A percentile compares a stretch with the other conserved stretches of the same genome.
Evolutionary conservation across 768 basidiomycete species (phyloP).

Genomic region (Amanita pallidorosea): DNA sequence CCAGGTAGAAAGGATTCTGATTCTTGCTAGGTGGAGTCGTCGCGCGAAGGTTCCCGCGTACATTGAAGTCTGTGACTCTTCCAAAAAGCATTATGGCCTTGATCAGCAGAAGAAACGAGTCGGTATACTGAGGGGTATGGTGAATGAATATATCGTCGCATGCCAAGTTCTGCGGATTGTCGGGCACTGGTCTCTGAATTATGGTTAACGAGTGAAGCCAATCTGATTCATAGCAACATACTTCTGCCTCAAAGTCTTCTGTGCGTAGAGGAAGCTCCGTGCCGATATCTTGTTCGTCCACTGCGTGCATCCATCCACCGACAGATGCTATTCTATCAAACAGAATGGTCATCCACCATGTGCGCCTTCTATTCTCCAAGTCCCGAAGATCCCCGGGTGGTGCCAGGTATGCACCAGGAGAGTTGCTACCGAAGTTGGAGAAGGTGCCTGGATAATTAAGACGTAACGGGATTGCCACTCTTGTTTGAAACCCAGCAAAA

Average conservation of each 20-base stretch:
- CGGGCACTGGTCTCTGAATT: conserved; percentile 44
- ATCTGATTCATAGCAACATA: conserved; percentile 20
- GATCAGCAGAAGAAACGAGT: conserved; percentile 71
- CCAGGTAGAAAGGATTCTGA: conserved; percentile 59
- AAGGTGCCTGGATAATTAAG: conserved; percentile 83
- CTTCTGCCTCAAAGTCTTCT: conserved; percentile 69
- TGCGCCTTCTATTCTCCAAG: conserved; percentile 66
- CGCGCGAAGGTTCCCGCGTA: conserved; percentile 59
- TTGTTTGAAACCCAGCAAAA: conserved; percentile 76
- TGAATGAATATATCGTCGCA: conserved; percentile 53
- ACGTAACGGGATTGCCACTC: conserved; percentile 72
- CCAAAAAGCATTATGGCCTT: conserved; percentile 83
- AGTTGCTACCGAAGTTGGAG: conserved; percentile 50
- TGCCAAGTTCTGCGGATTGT: conserved; percentile 67
- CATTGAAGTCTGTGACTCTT: conserved; percentile 76
- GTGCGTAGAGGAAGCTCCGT: conserved; percentile 73
- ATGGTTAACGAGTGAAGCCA: background rate
- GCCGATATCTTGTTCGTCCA: conserved; percentile 76
- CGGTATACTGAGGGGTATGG: conserved; percentile 71
- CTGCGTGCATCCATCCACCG: conserved; percentile 79
- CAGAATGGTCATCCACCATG: conserved; percentile 88
- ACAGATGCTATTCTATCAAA: conserved; percentile 77
- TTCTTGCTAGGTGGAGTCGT: conserved; percentile 58
- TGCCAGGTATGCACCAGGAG: conserved; percentile 71
- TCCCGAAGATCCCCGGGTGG: conserved; percentile 71